Evolutionary conservation across 371 early-diverging fungal species (phyloP), one percentile per base, ranked within the genome.

Genomic region (Mucor velutinosus): DNA sequence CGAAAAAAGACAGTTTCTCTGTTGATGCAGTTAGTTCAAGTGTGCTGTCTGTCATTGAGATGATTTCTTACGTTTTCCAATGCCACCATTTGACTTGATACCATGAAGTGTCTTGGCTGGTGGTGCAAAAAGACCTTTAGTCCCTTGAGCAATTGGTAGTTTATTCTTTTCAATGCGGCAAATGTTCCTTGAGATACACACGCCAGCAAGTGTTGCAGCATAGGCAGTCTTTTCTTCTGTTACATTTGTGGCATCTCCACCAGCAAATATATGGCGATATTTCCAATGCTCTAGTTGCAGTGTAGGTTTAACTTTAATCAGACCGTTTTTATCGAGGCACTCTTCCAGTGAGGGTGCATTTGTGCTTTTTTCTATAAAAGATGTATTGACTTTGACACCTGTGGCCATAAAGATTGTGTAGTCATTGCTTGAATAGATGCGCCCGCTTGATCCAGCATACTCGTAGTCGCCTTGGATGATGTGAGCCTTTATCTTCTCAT

Each of bases 231-330:
- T 87, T 73, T 89, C 87, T 64, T 89, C 89, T 17, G 78, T 70
- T 0, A 85, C 77, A 27, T 89, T 86, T 23, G 86, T 82, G 23
- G 85, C 87, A 64, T 92, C 92, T 2, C 92, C 92, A 1, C 89
- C 87, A 3, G 90, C 85, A 69, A 90, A 91, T 55, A 92, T 84
- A 61, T 87, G 82, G 1, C 78, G 76, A 27, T 87, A 81, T n/a
- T 76, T 81, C 12, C 76, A 80, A 43, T 89, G 83, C 35, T 80
- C 81, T 11, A 92, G 49, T 69, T 92, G 92, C 61, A 89, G 67
- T 1, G 90, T 90, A 19, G 85, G 81, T 23, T 75, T 75, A 39
- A 91, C 89, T 7, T 79, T 72, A 58, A 92, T 82, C 21, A 78
- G 49, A 0, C 80, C 84, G 33, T 70, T 66, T 32, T 43, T 49